phyloP scores from a whole-genome alignment of 441 rosid species.

The Viola pubescens region DNA sequence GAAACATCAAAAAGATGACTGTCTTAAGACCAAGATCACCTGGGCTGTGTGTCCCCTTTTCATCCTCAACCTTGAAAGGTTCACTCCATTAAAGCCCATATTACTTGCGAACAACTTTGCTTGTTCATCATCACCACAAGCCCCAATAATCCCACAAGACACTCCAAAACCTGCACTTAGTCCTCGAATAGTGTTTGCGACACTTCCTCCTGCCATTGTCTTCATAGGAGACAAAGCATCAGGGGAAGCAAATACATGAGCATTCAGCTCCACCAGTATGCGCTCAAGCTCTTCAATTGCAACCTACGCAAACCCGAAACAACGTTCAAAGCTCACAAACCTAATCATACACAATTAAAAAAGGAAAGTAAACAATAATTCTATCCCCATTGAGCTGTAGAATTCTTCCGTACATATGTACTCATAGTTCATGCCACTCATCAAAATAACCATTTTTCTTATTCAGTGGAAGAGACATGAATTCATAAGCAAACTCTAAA shows the following conservation, averaged over 20 bases:
- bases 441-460: too few relatives aligned
- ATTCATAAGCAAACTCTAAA: too few relatives aligned
- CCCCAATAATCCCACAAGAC: slow-evolving; percentile 67
- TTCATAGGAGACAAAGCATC: slow-evolving; percentile 31
- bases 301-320: slow-evolving; percentile 28
- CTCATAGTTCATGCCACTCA: too few relatives aligned
- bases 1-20: neutral
- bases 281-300: slow-evolving; percentile 51
- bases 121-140: slow-evolving; percentile 78
- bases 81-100: slow-evolving; percentile 67
- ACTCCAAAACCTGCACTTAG: slow-evolving; percentile 76
- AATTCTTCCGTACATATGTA: too few relatives aligned
- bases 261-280: slow-evolving; percentile 50
- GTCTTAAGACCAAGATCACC: slow-evolving; percentile 31
- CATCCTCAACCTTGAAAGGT: slow-evolving; percentile 58
- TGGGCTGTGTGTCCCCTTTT: slow-evolving; percentile 82
- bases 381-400: neutral
- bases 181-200: slow-evolving; percentile 82
- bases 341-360: too few relatives aligned
- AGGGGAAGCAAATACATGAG: slow-evolving; percentile 32
- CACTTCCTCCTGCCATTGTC: slow-evolving; percentile 93
- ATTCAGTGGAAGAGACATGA: too few relatives aligned
- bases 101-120: slow-evolving; percentile 53
- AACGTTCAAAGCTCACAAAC: neutral
- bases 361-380: neutral